Evolutionary conservation across 2,329 filamentous ascomycete genomes (phyloP).

Genomic region (Bipolaris gigantea): DNA sequence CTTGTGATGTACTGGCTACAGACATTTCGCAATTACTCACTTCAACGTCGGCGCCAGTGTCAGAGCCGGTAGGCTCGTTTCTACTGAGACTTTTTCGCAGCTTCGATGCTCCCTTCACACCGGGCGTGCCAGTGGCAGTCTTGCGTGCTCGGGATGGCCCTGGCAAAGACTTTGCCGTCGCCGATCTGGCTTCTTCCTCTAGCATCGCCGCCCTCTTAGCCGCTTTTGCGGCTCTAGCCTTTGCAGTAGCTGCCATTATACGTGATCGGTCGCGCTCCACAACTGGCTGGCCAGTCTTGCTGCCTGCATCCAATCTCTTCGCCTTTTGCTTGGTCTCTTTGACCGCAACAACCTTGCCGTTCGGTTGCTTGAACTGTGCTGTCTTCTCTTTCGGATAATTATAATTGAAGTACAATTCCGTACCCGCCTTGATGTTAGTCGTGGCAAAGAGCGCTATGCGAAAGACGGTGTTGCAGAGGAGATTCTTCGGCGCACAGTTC

Average conservation of each 20-base stretch:
- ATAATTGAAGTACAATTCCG: conserved; percentile 83
- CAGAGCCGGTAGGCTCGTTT: conserved; percentile 3
- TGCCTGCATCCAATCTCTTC: conserved; percentile 8
- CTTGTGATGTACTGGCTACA: background rate
- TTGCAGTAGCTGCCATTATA: conserved; percentile 6
- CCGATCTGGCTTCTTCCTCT: conserved; percentile 1
- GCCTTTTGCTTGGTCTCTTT: conserved; percentile 12
- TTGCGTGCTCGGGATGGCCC: conserved; percentile 13
- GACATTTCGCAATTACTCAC: background rate
- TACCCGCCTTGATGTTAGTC: conserved; percentile 67
- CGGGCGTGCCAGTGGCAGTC: conserved; percentile 1
- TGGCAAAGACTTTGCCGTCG: background rate
- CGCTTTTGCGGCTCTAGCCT: conserved; percentile 20
- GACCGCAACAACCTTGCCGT: conserved; percentile 15
- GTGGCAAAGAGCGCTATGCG: conserved; percentile 74
- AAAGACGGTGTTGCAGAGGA: conserved; percentile 72
- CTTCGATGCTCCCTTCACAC: background rate
- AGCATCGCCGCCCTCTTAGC: conserved; percentile 13
- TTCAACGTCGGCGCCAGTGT: background rate
- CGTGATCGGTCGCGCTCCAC: conserved; percentile 4
- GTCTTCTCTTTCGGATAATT: conserved; percentile 47
- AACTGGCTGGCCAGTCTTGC: background rate
- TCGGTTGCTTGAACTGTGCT: conserved; percentile 28
- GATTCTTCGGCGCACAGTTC: conserved; percentile 68
- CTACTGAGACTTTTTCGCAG: background rate